These are phyloP conservation scores for Malassezia sp. DNA, from an alignment of 1,284 basidiomycete genomes.

Conservation along the genomic window DNA sequence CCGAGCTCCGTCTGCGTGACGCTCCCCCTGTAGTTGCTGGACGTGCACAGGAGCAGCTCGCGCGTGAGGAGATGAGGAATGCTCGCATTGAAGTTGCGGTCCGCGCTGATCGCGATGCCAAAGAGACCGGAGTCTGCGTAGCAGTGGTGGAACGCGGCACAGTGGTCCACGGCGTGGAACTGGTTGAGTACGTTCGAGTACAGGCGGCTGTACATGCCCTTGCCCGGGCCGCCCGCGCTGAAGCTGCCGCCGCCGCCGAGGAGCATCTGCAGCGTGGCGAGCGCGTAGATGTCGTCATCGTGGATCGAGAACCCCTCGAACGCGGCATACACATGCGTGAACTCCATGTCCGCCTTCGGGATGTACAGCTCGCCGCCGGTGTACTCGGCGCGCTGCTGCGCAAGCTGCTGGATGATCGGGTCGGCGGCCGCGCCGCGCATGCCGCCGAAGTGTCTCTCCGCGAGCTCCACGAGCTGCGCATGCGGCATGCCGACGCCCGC, in stretches of 20 bases:
- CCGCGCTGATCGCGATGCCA: conserved; percentile 80
- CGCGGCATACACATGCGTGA: conserved; percentile 83
- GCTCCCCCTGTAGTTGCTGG: conserved; percentile 33
- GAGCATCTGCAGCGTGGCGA: conserved; percentile 88
- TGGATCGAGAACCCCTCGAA: conserved; percentile 87
- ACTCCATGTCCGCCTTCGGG: conserved; percentile 56
- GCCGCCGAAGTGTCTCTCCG: conserved; percentile 70
- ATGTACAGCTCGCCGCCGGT: conserved; percentile 71
- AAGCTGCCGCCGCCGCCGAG: conserved; percentile 91
- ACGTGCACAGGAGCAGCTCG: conserved; percentile 54
- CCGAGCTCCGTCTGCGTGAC: conserved; percentile 62
- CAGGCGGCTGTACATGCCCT: conserved; percentile 95
- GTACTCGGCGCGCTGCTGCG: conserved; percentile 57
- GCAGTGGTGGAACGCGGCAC: conserved; percentile 95
- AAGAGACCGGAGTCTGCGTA: conserved; percentile 90
- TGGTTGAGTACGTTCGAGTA: conserved; percentile 97
- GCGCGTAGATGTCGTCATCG: conserved; percentile 83
- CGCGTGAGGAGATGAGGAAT: conserved; percentile 76
- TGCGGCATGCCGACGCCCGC: conserved; percentile 87
- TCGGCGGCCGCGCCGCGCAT: conserved; percentile 31
- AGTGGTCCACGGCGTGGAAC: conserved; percentile 86
- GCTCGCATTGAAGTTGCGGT: conserved; percentile 57
- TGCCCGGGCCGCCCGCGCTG: conserved; percentile 89
- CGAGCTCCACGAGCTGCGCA: conserved; percentile 71
- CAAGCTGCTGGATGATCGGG: conserved; percentile 36